A percentile compares a stretch with the other conserved stretches of the same genome.
These are phyloP conservation scores for Quercus cerris DNA, from an alignment of 306 rosid species.

Conservation along the genomic window DNA sequence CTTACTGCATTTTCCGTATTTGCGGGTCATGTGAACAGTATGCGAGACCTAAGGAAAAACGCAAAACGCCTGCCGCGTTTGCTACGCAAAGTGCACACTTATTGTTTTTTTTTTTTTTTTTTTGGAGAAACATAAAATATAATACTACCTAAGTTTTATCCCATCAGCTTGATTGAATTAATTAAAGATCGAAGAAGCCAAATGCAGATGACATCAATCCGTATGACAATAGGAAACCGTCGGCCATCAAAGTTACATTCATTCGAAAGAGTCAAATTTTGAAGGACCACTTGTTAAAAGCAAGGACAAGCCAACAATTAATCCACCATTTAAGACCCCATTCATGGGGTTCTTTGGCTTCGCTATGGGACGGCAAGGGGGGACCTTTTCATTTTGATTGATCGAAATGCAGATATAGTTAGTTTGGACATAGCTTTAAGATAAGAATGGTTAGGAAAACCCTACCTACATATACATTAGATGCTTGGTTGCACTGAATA, in stretches of 20 bases:
- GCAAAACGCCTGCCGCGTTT: too few relatives aligned
- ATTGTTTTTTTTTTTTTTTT: too few relatives aligned
- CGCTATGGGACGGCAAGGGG: conserved; percentile 21
- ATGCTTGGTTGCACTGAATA: conserved; percentile 4
- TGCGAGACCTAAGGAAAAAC: fast-evolving
- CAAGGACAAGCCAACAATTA: background rate
- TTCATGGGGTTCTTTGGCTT: background rate
- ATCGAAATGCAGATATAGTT: conserved; percentile 1
- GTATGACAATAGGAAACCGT: background rate
- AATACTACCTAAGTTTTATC: too few relatives aligned
- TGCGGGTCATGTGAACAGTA: fast-evolving
- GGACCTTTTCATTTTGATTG: conserved; percentile 4
- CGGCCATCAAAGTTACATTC: background rate
- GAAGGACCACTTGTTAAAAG: conserved; percentile 1
- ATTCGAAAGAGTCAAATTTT: background rate
- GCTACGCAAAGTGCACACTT: too few relatives aligned
- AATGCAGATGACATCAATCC: background rate
- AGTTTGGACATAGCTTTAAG: conserved; percentile 12
- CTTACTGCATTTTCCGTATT: too few relatives aligned
- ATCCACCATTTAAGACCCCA: background rate
- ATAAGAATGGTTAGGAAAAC: conserved; percentile 18
- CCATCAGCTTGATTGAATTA: too few relatives aligned
- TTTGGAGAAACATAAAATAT: too few relatives aligned
- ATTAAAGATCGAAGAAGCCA: too few relatives aligned
- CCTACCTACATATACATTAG: background rate